Percentiles rank a stretch among this genome's conserved stretches.
Evolutionary conservation across 805 yeast species (phyloP).

Genomic region (Monosporozyma servazzii): DNA sequence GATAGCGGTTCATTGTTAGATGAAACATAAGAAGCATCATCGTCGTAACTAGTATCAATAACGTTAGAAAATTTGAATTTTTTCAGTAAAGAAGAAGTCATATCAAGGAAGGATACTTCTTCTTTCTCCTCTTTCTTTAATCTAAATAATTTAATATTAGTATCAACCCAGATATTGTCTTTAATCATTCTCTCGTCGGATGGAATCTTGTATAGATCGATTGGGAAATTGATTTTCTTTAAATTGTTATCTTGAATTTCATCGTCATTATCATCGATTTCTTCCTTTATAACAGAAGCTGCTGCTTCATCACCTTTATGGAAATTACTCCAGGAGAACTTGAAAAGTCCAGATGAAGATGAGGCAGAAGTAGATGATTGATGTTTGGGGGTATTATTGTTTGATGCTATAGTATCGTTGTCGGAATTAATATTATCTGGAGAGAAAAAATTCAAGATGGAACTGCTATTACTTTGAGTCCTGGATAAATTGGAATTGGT

Average conservation of each 20-base stretch:
- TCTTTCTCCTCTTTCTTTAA: conserved; percentile 34
- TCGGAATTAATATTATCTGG: conserved; percentile 6
- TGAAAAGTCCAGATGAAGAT: conserved; percentile 30
- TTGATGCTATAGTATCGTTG: conserved; percentile 1
- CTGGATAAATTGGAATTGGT: conserved; percentile 21
- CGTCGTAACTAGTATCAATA: neutral
- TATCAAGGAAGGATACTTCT: conserved; percentile 35
- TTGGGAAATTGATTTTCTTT: conserved; percentile 8
- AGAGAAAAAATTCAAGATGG: conserved; percentile 13
- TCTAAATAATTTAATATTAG: conserved; percentile 42
- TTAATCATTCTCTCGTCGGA: conserved; percentile 27
- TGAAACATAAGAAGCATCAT: neutral
- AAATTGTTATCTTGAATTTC: conserved; percentile 12
- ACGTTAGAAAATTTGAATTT: conserved; percentile 26
- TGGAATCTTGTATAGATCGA: conserved; percentile 11
- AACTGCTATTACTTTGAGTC: conserved; percentile 24
- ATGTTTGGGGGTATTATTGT: neutral
- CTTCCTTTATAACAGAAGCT: conserved; percentile 13
- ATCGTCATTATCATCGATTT: conserved; percentile 13
- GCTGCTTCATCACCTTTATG: conserved; percentile 13
- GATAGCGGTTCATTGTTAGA: neutral
- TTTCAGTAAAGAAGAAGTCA: conserved; percentile 32
- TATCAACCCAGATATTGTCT: conserved; percentile 45
- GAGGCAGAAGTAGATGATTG: conserved; percentile 9
- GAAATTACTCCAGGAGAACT: conserved; percentile 31